phyloP scores from a whole-genome alignment of 768 basidiomycete genomes.

The Pulveroboletus sp. region DNA sequence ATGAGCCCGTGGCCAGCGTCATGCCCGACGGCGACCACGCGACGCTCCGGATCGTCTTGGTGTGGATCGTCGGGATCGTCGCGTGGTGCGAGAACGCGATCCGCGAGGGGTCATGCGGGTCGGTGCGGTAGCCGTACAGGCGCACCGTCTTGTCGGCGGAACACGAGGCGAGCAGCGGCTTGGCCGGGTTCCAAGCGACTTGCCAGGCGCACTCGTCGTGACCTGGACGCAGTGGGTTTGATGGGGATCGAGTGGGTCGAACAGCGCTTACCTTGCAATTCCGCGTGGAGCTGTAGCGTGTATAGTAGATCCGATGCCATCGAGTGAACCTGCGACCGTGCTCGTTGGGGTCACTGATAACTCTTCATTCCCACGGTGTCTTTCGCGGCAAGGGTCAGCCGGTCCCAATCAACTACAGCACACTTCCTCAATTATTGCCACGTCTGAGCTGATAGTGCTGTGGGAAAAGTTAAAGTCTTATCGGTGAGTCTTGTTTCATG shows the following conservation, averaged over 20 bases:
- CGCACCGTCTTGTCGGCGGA: conserved; percentile 92
- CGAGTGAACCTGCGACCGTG: too few relatives aligned
- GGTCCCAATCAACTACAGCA: too few relatives aligned
- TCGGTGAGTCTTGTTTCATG: too few relatives aligned
- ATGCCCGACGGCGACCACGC: conserved; percentile 88
- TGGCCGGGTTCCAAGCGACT: conserved; percentile 82
- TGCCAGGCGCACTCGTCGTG: conserved; percentile 88
- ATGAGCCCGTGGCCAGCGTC: conserved; percentile 87
- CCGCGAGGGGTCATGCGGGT: conserved; percentile 24
- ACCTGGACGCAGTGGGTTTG: conserved; percentile 34
- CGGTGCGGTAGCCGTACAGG: conserved; percentile 62
- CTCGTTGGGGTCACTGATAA: too few relatives aligned
- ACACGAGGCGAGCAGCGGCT: conserved; percentile 84
- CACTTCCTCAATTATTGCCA: too few relatives aligned
- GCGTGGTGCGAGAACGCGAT: conserved; percentile 45
- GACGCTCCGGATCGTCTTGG: conserved; percentile 79
- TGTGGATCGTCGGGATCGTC: conserved; percentile 79
- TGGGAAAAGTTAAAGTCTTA: too few relatives aligned
- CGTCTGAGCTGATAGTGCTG: too few relatives aligned
- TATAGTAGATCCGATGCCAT: too few relatives aligned
- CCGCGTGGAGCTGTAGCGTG: conserved; percentile 18
- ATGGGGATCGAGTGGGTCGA: too few relatives aligned
- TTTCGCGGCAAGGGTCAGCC: too few relatives aligned
- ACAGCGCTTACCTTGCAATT: conserved; percentile 22
- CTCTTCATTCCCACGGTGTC: too few relatives aligned